A percentile compares a stretch with the other conserved stretches of the same genome.
These are phyloP conservation scores for Neonectria magnoliae DNA, from an alignment of 2,329 filamentous ascomycete genomes.

Conservation along the genomic window DNA sequence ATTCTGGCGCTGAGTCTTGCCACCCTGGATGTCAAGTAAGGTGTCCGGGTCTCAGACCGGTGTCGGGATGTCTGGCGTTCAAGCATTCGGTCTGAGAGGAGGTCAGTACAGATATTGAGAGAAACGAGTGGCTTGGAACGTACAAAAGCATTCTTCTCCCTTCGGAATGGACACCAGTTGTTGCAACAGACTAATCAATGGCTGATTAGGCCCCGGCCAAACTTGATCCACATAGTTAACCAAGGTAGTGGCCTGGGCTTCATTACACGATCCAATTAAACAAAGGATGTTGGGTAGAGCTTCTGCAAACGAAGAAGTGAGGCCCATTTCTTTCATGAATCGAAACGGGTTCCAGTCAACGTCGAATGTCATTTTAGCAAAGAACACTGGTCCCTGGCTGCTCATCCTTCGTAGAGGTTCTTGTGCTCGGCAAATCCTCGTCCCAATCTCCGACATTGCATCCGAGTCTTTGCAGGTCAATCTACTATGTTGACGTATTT, in stretches of 20 bases:
- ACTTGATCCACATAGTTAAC: slow-evolving; percentile 15
- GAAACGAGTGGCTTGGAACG: background rate
- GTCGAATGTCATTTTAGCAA: background rate
- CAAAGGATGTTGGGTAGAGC: slow-evolving; percentile 2
- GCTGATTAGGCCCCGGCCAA: background rate
- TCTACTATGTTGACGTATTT: background rate
- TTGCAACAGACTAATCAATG: background rate
- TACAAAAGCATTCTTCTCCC: background rate
- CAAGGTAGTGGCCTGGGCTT: slow-evolving; percentile 8
- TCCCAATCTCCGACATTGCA: background rate
- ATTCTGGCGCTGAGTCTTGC: background rate
- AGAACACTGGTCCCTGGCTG: background rate
- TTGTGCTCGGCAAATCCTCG: background rate
- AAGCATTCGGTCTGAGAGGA: background rate
- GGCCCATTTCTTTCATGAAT: background rate
- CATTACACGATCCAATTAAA: background rate
- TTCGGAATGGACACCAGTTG: background rate
- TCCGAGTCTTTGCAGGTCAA: background rate
- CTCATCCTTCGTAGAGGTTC: background rate
- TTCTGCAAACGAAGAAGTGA: background rate
- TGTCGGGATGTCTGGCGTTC: background rate
- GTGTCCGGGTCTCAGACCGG: no score
- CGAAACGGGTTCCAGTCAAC: background rate
- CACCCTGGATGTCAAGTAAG: background rate
- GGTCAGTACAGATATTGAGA: background rate